Base-by-base conservation (phyloP, 805 yeast genomes). In the Torulaspora maleeae region DNA sequence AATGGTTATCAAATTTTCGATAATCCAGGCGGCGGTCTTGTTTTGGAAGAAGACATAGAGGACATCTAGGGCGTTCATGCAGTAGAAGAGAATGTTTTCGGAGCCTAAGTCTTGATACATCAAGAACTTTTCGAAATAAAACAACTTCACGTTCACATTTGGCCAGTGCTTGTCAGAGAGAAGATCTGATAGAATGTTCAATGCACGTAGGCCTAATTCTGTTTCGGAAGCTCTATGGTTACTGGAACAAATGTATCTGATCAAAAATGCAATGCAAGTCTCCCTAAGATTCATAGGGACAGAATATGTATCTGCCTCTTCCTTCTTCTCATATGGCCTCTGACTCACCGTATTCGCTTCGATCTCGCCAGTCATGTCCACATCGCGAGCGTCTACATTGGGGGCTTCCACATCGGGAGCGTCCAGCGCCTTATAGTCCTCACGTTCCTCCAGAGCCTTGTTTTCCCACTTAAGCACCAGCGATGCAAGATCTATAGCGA, bases 401-500 rank as follows among this genome's bases (percentile, higher is more conserved):
- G n/a, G n/a, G n/a, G n/a, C n/a, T n/a, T 55, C 61, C 9, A 48
- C 52, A 30, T 66, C 63, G 10, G 64, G 66, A n/a, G 55, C 50
- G 8, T 48, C 48, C 12, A 38, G 42, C 25, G 52, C 52, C 5
- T 43, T 25, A 10, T 38, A 33, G 8, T 32, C 45, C 5, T 37
- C 46, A 12, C 49, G 48, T 20, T 37, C 34, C 27, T 50, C 45
- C 24, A 49, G 58, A 1, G 82, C 74, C 50, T 70, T 75, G 5
- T 72, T 73, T 63, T 90, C 98, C 99, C 99, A 93, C 38, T 77
- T 77, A 48, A 89, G 70, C 44, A 93, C 80, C 48, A 91, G 66
- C 46, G 88, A 95, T 0, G 96, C 95, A 45, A 93, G 67, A 52
- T 91, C 98, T 48, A 91, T 85, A 0, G 96, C 96, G 49, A 91